A percentile compares a stretch with the other conserved stretches of the same genome.
These are phyloP conservation scores for Penicillium silybi DNA, from an alignment of 495 filamentous ascomycete genomes.

Conservation along the genomic window DNA sequence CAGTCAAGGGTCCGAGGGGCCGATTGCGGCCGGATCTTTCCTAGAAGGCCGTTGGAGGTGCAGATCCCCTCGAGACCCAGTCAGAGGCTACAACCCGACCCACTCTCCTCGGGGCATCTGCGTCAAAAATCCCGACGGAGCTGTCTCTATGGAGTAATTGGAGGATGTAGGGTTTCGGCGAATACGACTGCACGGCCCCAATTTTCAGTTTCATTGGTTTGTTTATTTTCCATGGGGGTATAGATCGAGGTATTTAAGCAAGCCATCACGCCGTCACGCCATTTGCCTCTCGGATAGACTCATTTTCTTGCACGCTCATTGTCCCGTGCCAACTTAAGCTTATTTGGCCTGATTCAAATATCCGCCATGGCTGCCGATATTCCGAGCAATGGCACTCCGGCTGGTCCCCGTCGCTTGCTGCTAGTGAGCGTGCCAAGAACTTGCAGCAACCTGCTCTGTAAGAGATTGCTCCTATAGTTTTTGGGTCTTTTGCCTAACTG, in stretches of 20 bases:
- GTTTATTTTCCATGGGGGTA: background rate
- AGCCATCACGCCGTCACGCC: conserved; percentile 10
- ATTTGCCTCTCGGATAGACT: background rate
- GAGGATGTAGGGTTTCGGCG: background rate
- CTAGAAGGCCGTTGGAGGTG: background rate
- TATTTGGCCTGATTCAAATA: background rate
- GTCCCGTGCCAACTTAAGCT: conserved; percentile 4
- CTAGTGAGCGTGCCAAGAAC: conserved; percentile 37
- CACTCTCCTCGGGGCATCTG: background rate
- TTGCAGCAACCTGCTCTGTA: conserved; percentile 37
- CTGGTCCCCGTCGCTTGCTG: conserved; percentile 9
- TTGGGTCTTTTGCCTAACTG: background rate
- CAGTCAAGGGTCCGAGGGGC: background rate
- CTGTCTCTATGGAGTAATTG: background rate
- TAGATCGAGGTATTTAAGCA: background rate
- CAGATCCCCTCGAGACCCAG: background rate
- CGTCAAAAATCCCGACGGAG: background rate
- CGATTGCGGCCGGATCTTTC: background rate
- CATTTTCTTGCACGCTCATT: conserved; percentile 5
- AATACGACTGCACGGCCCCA: background rate
- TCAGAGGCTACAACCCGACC: background rate
- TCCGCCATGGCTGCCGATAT: background rate
- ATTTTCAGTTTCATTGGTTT: background rate
- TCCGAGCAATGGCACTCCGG: background rate
- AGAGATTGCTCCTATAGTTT: background rate